Evolutionary conservation across 2,329 filamentous ascomycete species (phyloP).

Genomic region (Scedosporium apiospermum): DNA sequence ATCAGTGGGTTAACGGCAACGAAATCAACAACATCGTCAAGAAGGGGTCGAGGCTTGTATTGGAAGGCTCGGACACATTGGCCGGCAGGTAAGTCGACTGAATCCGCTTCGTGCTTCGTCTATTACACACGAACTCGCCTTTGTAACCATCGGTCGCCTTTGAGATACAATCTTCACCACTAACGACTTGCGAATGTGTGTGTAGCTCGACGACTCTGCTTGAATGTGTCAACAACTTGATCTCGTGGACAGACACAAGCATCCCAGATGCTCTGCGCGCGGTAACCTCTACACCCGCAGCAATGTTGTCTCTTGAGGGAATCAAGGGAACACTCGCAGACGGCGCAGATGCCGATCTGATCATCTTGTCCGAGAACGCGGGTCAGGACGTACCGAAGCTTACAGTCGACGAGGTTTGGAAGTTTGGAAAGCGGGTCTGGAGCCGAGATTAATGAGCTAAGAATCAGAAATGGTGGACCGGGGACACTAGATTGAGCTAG

Average conservation of each 20-base stretch:
- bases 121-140: not conserved
- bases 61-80: conserved; percentile 71
- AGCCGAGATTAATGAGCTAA: conserved; percentile 9
- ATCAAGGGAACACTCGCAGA: conserved; percentile 56
- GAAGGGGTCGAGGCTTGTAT: conserved; percentile 59
- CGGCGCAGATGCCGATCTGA: conserved; percentile 60
- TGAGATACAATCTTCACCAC: not conserved
- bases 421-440: conserved; percentile 54
- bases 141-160: not conserved
- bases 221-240: conserved; percentile 75
- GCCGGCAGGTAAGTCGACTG: conserved; percentile 54
- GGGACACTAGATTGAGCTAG: not conserved
- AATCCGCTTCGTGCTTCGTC: too few relatives aligned
- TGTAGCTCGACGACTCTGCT: conserved; percentile 60
- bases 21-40: conserved; percentile 53
- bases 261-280: conserved; percentile 61
- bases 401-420: conserved; percentile 69
- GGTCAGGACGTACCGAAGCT: conserved; percentile 34
- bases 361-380: conserved; percentile 52
- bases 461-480: too few relatives aligned
- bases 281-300: conserved; percentile 68
- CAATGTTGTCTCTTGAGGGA: conserved; percentile 60
- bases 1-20: conserved; percentile 74
- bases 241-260: conserved; percentile 60
- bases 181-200: not conserved